Percentiles rank a stretch among this genome's conserved stretches.
Evolutionary conservation across 768 basidiomycete genomes (phyloP).

Genomic region (Mycena latifolia): DNA sequence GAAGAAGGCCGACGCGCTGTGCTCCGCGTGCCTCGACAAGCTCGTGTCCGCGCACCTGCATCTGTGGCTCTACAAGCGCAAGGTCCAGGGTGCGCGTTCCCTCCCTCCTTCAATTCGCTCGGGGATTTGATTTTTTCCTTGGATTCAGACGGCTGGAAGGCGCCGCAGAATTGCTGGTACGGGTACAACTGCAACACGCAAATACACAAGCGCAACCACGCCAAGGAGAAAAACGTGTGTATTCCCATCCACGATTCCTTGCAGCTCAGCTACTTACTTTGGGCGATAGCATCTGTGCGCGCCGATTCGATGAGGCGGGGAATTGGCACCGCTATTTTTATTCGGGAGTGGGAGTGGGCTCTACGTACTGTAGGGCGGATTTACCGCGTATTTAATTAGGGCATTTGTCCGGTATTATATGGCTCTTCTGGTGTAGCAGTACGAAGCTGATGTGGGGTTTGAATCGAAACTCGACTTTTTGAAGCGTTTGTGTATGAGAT

Average conservation of each 20-base stretch:
- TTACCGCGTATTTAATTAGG: no score
- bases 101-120: background rate
- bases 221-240: conserved; percentile 30
- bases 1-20: conserved; percentile 20
- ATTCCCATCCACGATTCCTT: no score
- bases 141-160: conserved; percentile 24
- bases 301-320: background rate
- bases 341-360: no score
- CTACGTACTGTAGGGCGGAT: no score
- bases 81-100: conserved; percentile 3
- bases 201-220: conserved; percentile 16
- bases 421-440: no score
- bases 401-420: no score
- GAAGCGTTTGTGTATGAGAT: no score
- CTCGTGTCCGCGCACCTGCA: conserved; percentile 26
- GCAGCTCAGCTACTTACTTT: background rate
- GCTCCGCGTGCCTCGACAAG: conserved; percentile 17
- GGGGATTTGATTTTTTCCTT: background rate
- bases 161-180: conserved; percentile 33
- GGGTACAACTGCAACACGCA: conserved; percentile 32
- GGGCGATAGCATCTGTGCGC: background rate
- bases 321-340: no score
- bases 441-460: no score
- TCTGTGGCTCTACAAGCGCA: conserved; percentile 13
- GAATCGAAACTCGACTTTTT: no score